Conservation (phyloP, 2,329 filamentous ascomycete species). For the Penicillium sp. region DNA sequence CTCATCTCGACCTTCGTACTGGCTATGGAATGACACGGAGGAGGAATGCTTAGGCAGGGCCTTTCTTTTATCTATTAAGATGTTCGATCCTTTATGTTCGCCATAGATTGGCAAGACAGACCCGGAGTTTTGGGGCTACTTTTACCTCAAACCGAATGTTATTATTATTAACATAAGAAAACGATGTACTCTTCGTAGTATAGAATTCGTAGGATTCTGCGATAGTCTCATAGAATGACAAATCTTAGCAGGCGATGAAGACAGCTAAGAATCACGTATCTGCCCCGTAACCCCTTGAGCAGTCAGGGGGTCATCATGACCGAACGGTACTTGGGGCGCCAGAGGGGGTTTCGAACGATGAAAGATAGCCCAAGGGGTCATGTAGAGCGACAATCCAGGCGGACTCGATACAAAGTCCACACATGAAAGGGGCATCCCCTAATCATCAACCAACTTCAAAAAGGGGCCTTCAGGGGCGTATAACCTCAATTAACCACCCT, state of each 20-base stretch:
- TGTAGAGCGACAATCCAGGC: neutral
- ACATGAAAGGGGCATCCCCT: neutral
- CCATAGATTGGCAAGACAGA: conserved; percentile 18
- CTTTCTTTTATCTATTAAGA: conserved; percentile 20
- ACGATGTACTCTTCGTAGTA: neutral
- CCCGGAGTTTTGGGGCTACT: conserved; percentile 26
- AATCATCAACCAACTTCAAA: neutral
- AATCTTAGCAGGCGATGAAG: neutral
- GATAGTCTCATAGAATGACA: neutral
- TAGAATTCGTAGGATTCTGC: neutral
- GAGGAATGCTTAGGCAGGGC: conserved; percentile 5
- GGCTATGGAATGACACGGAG: conserved; percentile 11
- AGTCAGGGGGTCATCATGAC: neutral
- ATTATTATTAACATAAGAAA: neutral
- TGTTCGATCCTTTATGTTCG: conserved; percentile 7
- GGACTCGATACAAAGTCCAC: neutral
- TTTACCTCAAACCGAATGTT: conserved; percentile 15
- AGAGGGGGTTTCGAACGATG: neutral
- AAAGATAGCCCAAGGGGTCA: neutral
- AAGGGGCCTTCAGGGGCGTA: neutral
- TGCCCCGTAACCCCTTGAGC: neutral
- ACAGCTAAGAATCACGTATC: neutral
- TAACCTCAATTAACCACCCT: neutral
- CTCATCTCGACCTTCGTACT: conserved; percentile 7
- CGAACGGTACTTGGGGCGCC: neutral